Conservation (phyloP, 1,284 basidiomycete genomes). For the Puccinia novopanici region DNA sequence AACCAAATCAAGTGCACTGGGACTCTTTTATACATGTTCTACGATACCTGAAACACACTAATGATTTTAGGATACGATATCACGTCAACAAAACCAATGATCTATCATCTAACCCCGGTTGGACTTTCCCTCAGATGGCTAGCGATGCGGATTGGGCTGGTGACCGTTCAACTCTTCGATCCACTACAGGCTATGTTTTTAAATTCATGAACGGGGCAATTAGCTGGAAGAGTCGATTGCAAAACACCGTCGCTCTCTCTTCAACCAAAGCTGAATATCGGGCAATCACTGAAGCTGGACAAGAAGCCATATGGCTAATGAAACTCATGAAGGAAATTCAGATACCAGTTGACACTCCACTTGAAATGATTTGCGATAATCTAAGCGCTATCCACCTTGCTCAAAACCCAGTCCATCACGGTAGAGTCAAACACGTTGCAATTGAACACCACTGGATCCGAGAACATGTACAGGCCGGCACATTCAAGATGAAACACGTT, state of each 20-base stretch:
- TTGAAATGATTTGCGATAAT: neutral
- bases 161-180: neutral
- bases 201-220: slow-evolving; percentile 12
- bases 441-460: neutral
- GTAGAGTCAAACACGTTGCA: neutral
- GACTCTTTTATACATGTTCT: neutral
- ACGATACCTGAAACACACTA: neutral
- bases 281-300: slow-evolving; percentile 15
- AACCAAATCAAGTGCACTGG: slow-evolving; percentile 16
- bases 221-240: neutral
- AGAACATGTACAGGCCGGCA: neutral
- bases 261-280: slow-evolving; percentile 10
- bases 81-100: neutral
- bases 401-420: neutral
- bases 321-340: slow-evolving; percentile 15
- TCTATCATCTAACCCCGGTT: neutral
- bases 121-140: neutral
- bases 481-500: neutral
- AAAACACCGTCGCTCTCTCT: slow-evolving; percentile 2
- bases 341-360: neutral
- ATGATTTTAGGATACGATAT: neutral
- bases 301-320: slow-evolving; percentile 21
- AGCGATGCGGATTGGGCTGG: slow-evolving; percentile 32
- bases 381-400: neutral
- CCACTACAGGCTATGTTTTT: slow-evolving; percentile 15